Evolutionary conservation across 1,284 basidiomycete species (phyloP), one percentile per base, ranked within the genome.

Genomic region (Ganoderma multipileum): DNA sequence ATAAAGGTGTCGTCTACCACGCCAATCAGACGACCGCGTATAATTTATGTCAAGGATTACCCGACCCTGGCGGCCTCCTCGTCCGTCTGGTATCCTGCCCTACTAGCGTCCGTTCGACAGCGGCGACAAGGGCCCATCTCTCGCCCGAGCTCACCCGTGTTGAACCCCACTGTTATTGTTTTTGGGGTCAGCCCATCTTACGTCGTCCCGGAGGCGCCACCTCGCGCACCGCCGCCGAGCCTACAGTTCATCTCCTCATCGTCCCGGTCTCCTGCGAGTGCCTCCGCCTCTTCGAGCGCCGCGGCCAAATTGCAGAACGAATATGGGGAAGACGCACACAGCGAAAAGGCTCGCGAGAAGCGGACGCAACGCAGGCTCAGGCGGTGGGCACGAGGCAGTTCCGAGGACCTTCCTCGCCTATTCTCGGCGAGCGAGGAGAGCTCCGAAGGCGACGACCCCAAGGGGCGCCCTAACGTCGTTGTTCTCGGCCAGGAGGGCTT

Each of bases 41-140:
- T 97, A 11, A 85, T 97, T 62, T 94, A 95, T 73, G 84, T 97
- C 64, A 91, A 94, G 66, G 93, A 95, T 76, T 93, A 92, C 71
- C 85, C 89, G 6, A 91, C 89, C 0, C 87, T 97, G 65, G 89
- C 92, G 0, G 80, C 89, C 4, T 89, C 92, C 6, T 90, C 93
- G 9, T 84, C 90, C 2, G 81, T 85, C 1, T 96, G 95, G 95
- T 96, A 93, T 77, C 89, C 93, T 3, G 85, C 90, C 39, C 84
- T 97, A 18, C 83, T 95, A 12, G 85, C 89, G 52, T 91, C 94
- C 9, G 92, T 96, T 9, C 89, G 90, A 61, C 84, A 90, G 67
- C 86, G 93, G 41, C 86, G 95, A 33, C 86, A 88, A 73, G 88
- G 91, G 2, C 82, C 87, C 4, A 82, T 90, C 20, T 82, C 87